phyloP scores from a whole-genome alignment of 768 basidiomycete genomes.

The Macrolepiota albuminosa region DNA sequence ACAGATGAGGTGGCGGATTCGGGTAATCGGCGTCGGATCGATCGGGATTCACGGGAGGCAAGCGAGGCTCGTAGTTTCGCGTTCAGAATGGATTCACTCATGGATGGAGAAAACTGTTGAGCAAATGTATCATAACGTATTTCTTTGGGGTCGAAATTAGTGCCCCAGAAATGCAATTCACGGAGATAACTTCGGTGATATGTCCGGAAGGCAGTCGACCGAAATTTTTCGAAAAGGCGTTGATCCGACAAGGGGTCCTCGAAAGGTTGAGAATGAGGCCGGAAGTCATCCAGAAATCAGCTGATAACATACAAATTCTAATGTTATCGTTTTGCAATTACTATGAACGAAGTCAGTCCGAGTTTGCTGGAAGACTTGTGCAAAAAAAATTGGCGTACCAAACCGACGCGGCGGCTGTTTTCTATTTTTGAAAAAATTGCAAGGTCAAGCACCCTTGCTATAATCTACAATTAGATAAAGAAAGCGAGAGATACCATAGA shows the following conservation, averaged over 20 bases:
- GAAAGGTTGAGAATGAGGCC: not conserved
- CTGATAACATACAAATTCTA: not conserved
- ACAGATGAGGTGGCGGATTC: constrained; percentile 39
- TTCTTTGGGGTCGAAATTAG: not conserved
- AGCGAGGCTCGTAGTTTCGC: constrained; percentile 48
- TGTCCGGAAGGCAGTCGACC: not conserved
- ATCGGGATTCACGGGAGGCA: constrained; percentile 56
- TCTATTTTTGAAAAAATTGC: not conserved
- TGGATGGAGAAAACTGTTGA: not conserved
- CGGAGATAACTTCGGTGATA: not conserved
- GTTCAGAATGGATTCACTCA: constrained; percentile 21
- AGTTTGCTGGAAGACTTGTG: not conserved
- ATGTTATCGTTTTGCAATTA: not conserved
- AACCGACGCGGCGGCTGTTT: not conserved
- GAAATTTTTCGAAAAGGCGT: not conserved
- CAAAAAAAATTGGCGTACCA: not conserved
- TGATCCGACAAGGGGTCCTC: not conserved
- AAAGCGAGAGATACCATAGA: not conserved
- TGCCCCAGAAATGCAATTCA: not conserved
- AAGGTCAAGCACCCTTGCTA: not conserved
- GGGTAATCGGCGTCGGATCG: constrained; percentile 68
- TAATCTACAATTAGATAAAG: not conserved
- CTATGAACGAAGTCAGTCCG: not conserved
- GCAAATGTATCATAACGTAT: not conserved
- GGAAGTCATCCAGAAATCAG: not conserved